Evolutionary conservation across 2,329 filamentous ascomycete genomes (phyloP), one percentile per base, ranked within the genome.

Genomic region (Apiospora kogelbergensis): DNA sequence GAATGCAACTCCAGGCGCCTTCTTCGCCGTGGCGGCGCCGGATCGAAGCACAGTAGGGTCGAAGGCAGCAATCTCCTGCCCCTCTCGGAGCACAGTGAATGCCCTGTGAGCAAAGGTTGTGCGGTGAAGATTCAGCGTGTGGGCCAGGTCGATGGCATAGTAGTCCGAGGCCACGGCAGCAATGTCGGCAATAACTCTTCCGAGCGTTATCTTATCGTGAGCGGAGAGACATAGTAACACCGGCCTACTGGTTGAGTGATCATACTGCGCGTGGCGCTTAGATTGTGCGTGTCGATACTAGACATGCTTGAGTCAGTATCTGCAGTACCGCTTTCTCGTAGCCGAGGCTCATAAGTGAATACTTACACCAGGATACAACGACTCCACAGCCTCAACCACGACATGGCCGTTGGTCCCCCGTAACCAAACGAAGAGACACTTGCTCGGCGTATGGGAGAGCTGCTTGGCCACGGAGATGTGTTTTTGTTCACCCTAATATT

Each of bases 381-480:
- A 57, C 17, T 48, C 44, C 44, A 48, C 67, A 20, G 44, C 45
- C 30, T 71, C 70, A 11, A 71, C 42, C 7, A 71, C 64, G 4
- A 71, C 24, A 41, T 71, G 70, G 7, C 69, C 70, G 40, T 71
- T 71, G 13, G 70, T 65, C 70, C 70, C 5, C 68, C 67, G 22
- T 68, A 68, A 0, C 68, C 68, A 10, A 70, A 70, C 5, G 65
- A 63, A 37, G 33, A 37, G 33, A 37, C 33, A 37, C 33, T 37
- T 37, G 69, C 70, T 65, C 69, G 53, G 46, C 46, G 46, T 73
- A 65, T 76, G 75, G 4, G 74, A 77, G 30, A 80, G 70, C 6
- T 74, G 0, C 68, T 40, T 0, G 82, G 81, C 82, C 82, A 83
- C 6, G 76, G 71, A 0, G 71, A 57, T 1, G 73, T 30, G 22